Conservation (phyloP, 2,329 filamentous ascomycete genomes). For the Cadophora malorum region DNA sequence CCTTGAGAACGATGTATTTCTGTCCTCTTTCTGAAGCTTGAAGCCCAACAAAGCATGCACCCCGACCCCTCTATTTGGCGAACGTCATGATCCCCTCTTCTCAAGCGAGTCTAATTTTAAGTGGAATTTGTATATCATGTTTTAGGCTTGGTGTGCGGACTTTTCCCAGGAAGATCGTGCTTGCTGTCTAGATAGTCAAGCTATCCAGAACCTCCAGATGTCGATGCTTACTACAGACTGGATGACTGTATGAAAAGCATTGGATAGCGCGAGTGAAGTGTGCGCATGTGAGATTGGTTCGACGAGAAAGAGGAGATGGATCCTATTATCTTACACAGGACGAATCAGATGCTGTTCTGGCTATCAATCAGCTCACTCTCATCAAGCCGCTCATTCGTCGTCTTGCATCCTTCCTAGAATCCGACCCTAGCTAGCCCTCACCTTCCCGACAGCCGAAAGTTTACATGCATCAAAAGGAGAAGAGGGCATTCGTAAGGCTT, state of each 20-base stretch:
- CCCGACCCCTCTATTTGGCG: background rate
- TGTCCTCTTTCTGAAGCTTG: background rate
- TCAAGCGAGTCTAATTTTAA: background rate
- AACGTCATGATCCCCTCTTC: background rate
- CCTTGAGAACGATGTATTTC: conserved; percentile 2
- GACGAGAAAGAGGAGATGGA: background rate
- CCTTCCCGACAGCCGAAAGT: background rate
- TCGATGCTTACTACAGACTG: background rate
- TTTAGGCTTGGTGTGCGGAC: background rate
- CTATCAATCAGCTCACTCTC: background rate
- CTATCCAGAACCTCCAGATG: background rate
- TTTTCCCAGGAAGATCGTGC: background rate
- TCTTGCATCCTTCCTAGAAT: background rate
- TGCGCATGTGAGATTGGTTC: background rate
- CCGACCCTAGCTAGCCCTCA: background rate
- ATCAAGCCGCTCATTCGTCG: background rate
- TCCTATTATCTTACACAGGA: background rate
- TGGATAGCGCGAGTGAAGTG: background rate
- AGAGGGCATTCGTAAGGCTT: background rate
- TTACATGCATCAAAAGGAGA: background rate
- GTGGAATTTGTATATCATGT: background rate
- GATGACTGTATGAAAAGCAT: background rate
- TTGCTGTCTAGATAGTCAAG: background rate
- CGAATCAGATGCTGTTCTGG: conserved; percentile 5
- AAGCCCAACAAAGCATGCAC: background rate